Evolutionary conservation across 305 asterid species (phyloP), one percentile per base, ranked within the genome.

Genomic region (Fraxinus sp.): DNA sequence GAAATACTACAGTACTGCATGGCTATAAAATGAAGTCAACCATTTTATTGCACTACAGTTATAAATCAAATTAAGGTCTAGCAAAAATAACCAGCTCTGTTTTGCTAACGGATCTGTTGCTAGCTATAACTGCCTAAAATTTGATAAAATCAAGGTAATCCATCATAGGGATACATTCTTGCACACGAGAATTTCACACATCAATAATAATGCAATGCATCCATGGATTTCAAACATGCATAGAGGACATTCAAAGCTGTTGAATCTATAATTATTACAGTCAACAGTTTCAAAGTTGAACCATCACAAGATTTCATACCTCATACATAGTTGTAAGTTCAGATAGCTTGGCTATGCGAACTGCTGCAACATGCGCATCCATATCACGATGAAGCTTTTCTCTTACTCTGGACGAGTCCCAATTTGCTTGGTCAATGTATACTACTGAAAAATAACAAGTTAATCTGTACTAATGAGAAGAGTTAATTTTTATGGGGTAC

Each of bases 381-480:
- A 96, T 89, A 87, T 96, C 99, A 77, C 98, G 98, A 83, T 88
- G 90, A 82, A 96, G 91, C 89, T 96, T 96, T 77, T 93, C 98
- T 88, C 93, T 92, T 85, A 92, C 92, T 91, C 91, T 93, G 77
- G 97, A 91, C 22, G 96, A 83, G 90, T 95, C 97, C 98, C 98
- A 96, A 52, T 91, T 91, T 55, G 97, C 95, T 87, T 89, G 98
- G 77, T 87, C 89, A 87, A 96, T 89, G 85, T 87, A 79, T 46
- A 91, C 96, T 85, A 93, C 99, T 96, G 87, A 80, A 91, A 82
- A 83, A 46, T 68, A 85, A 80, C 68, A n/a, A 18, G 28, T 57
- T 18, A 18, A 18, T 57, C 68, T 5, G 24, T 57, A 57, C 3
- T 57, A 18, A 57, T 5, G 24, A 57, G 68, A 18, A 7, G 68